Base-by-base conservation (phyloP, 805 yeast species). In the Suhomyces xylopsoci region DNA sequence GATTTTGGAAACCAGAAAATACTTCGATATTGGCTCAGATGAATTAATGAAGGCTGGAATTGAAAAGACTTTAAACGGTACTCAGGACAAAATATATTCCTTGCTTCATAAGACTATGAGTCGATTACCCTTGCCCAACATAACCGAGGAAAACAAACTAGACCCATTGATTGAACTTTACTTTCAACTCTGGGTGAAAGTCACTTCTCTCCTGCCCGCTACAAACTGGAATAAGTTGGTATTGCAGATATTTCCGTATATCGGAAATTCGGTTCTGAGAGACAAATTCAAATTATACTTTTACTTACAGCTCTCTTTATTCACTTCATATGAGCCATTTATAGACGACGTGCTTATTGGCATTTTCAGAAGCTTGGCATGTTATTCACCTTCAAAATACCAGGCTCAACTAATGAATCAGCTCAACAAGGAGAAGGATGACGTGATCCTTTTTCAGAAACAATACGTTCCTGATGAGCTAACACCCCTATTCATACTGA, bases 201-300 rank as follows among this genome's bases (percentile, higher is more conserved):
- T 50, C 24, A 52, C 60, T n/a, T 56, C 52, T 41, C 45, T 61
- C 5, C 54, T 57, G 14, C 57, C 53, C 19, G 56, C 51, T 42
- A 58, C 53, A 20, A 71, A 59, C 52, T 75, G 80, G 80, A 70
- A 69, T 47, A 61, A 61, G 44, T 54, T 75, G 44, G 59, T 70
- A 26, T 61, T 72, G 22, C 80, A 73, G 50, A 65, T 63, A 30
- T 75, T 59, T 55, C 74, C 77, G 1, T 75, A 73, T 51, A 58
- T 71, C 47, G 80, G 80, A 3, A 74, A 74, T 51, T 50, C 62
- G 0, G 58, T 61, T 24, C 75, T 72, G 73, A 54, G 79, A 54
- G 67, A 66, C 7, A 64, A 65, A 50, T 74, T 69, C 56, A 53
- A 62, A 2, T 53, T 71, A 45, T 66, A 57, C 38, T 60, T 74